Evolutionary conservation across 2,329 filamentous ascomycete species (phyloP).

Genomic region (Fusarium palustre): DNA sequence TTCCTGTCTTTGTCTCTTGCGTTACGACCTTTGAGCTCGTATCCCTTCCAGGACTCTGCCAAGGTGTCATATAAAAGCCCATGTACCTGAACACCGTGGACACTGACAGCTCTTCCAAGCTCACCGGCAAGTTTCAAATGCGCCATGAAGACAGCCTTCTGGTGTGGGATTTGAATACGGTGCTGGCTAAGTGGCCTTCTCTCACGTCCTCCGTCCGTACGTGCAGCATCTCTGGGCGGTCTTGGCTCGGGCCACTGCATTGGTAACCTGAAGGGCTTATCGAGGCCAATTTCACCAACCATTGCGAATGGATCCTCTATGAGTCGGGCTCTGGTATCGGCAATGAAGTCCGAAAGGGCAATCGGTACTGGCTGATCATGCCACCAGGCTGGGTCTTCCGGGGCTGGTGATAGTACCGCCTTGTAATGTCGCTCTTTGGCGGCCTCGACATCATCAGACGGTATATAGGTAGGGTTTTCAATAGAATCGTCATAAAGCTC

Average conservation of each 20-base stretch:
- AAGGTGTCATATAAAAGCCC: slow-evolving; percentile 73
- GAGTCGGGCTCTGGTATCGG: slow-evolving; percentile 66
- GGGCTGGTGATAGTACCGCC: slow-evolving; percentile 23
- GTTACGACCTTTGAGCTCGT: slow-evolving; percentile 69
- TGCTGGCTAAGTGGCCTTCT: slow-evolving; percentile 74
- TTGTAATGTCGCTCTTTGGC: slow-evolving; percentile 41
- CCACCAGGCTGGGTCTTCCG: slow-evolving; percentile 37
- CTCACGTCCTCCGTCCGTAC: slow-evolving; percentile 76
- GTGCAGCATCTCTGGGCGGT: slow-evolving; percentile 35
- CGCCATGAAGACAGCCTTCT: slow-evolving; percentile 69
- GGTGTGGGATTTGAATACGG: slow-evolving; percentile 73
- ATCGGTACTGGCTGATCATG: slow-evolving; percentile 66
- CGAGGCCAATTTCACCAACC: slow-evolving; percentile 79
- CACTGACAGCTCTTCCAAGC: slow-evolving; percentile 70
- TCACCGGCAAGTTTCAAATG: slow-evolving; percentile 76
- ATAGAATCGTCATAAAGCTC: slow-evolving; percentile 38
- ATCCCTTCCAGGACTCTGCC: slow-evolving; percentile 70
- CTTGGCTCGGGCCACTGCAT: slow-evolving; percentile 59
- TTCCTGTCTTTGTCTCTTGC: slow-evolving; percentile 46
- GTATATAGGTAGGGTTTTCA: neutral
- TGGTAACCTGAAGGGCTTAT: slow-evolving; percentile 78
- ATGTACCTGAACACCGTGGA: slow-evolving; percentile 79
- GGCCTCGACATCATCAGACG: neutral
- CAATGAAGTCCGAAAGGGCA: slow-evolving; percentile 67
- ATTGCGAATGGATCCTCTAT: slow-evolving; percentile 69